Conservation (phyloP, 345 rosid genomes). For the Brassica carinata region DNA sequence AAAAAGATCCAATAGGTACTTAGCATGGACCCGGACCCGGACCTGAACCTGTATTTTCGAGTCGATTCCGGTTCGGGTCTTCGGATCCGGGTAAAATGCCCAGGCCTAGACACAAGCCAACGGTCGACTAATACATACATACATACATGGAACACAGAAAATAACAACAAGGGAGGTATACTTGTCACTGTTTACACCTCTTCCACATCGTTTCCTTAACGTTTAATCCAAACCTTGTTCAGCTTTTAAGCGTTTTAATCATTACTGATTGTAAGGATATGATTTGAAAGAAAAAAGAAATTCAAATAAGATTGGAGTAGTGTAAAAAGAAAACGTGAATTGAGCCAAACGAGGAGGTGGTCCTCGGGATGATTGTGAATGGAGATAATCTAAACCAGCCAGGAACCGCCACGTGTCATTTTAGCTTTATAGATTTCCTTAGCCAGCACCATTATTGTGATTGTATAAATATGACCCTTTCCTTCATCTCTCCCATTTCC, state of each 20-base stretch:
- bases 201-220: conserved; percentile 29
- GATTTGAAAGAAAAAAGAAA: background rate
- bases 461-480: background rate
- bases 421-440: conserved; percentile 24
- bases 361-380: background rate
- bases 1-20: too few species aligned
- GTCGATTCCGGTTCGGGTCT: too few species aligned
- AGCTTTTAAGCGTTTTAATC: background rate
- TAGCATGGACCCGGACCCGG: too few species aligned
- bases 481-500: conserved; percentile 28
- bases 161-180: conserved; percentile 1
- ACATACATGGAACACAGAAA: background rate
- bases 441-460: conserved; percentile 30
- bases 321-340: conserved; percentile 5
- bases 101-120: conserved; percentile 8
- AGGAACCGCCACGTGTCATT: conserved; percentile 16
- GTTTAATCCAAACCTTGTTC: conserved; percentile 19
- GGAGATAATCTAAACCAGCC: conserved; percentile 26
- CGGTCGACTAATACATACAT: conserved; percentile 5
- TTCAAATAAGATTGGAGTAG: background rate
- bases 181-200: conserved; percentile 15
- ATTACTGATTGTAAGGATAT: background rate
- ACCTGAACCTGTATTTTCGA: too few species aligned
- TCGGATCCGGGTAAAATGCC: too few species aligned
- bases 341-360: conserved; percentile 24